These are phyloP conservation scores for Tuber brumale DNA, from an alignment of 495 filamentous ascomycete species.

Conservation along the genomic window DNA sequence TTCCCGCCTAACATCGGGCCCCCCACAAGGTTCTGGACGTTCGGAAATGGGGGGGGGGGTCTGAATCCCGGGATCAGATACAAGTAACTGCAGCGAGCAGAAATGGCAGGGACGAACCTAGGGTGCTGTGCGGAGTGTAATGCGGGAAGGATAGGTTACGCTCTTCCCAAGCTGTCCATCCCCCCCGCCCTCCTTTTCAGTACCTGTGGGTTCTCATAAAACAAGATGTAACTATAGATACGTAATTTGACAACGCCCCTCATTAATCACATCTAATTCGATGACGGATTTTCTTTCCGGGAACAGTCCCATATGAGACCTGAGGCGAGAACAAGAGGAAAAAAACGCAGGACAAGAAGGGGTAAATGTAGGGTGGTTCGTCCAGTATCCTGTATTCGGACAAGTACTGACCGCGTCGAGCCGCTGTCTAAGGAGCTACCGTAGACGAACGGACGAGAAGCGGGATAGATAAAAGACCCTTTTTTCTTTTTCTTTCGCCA, in stretches of 20 bases:
- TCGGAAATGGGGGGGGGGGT: neutral
- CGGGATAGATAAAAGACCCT: neutral
- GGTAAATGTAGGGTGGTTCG: neutral
- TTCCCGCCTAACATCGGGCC: neutral
- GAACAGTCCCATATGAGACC: neutral
- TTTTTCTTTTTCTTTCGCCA: neutral
- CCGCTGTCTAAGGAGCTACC: neutral
- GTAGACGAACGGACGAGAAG: neutral
- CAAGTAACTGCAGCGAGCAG: neutral
- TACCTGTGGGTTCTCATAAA: neutral
- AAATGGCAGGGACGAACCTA: neutral
- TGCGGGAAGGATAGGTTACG: neutral
- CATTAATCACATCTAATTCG: neutral
- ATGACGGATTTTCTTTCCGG: neutral
- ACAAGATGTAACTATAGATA: neutral
- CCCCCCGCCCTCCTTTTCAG: neutral
- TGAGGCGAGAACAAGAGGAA: neutral
- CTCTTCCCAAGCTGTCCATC: neutral
- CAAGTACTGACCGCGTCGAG: neutral
- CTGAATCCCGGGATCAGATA: neutral
- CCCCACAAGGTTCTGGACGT: neutral
- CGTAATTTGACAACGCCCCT: neutral
- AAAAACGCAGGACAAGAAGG: neutral
- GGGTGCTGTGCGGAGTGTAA: neutral
- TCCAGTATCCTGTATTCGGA: neutral